Base-by-base conservation (phyloP, 768 basidiomycete species). In the Mycena epipterygia region DNA sequence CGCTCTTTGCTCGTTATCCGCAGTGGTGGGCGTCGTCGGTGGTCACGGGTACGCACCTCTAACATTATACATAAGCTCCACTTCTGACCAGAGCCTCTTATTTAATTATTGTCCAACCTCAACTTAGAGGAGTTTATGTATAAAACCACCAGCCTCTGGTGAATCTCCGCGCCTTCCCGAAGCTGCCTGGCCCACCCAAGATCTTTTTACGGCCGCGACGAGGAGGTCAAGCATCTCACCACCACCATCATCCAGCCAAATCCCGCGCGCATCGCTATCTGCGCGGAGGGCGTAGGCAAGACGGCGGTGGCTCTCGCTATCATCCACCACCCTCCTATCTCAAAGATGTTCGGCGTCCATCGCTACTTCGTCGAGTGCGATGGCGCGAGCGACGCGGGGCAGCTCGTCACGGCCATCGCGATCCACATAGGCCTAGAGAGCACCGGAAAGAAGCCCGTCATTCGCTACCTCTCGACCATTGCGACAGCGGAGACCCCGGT, bases 361-460 rank as follows among this genome's bases (percentile, higher is more conserved):
- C 58, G 70, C 29, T 67, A 56, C 59, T 71, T 66, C 52, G 59
- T 71, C 59, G 70, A 71, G 19, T 71, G 70, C 53, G 59, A 39
- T 4, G 44, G 59, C 60, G 60, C 64, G 19, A 32, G 5, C 37
- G 71, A 68, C 52, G 41, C 35, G 8, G 53, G 49, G 58, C 41
- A n/a, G n/a, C n/a, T n/a, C n/a, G n/a, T n/a, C n/a, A n/a, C n/a
- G n/a, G n/a, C n/a, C n/a, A n/a, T n/a, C n/a, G n/a, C n/a, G n/a
- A n/a, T n/a, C n/a, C 14, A 13, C 5, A 41, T 72, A 16, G 58
- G 44, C 13, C 51, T 72, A 27, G 63, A 59, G 48, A 33, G 39
- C 32, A n/a, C 14, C 2, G 51, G 71, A n/a, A 42, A 25, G 46
- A 72, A 67, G 61, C 32, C 35, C 12, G 56, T 72, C 30, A 39